Percentiles rank a stretch among this genome's conserved stretches.
phyloP scores from a whole-genome alignment of 148 eudicot species.

The Linanthus parryae region DNA sequence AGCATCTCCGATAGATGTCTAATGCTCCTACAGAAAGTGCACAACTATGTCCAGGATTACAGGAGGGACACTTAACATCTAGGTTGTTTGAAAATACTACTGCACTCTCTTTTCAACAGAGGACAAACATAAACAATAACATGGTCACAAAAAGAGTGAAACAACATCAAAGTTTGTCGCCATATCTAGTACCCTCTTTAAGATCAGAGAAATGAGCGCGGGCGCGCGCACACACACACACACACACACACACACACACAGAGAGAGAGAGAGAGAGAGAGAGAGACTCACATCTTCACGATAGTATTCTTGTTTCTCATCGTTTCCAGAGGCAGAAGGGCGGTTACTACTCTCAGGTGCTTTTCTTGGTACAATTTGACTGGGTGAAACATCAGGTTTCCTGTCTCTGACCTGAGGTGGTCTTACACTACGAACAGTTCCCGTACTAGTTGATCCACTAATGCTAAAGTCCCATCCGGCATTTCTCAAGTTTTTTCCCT shows the following conservation, averaged over 20 bases:
- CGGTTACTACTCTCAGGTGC: conserved; percentile 43
- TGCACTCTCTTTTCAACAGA: no score
- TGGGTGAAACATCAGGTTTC: conserved; percentile 44
- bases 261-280: conserved; percentile 12
- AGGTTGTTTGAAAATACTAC: no score
- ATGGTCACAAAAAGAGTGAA: no score
- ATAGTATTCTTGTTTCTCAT: conserved; percentile 36
- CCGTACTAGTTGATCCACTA: conserved; percentile 28
- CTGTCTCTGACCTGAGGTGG: conserved; percentile 83
- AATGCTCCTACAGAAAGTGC: no score
- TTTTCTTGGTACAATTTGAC: conserved; percentile 41
- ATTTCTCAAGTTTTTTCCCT: conserved; percentile 27
- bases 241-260: not conserved
- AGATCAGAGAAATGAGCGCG: no score
- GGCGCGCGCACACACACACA: no score
- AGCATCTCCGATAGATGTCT: no score
- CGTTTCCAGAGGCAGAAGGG: conserved; percentile 54
- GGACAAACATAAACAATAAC: no score
- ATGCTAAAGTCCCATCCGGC: conserved; percentile 49
- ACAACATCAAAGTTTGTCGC: no score
- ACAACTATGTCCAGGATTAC: no score
- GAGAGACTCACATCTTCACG: conserved; percentile 43
- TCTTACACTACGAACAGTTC: conserved; percentile 64
- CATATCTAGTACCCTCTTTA: no score
- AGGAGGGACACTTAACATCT: no score